Evolutionary conservation across 176 grass and related monocot species (phyloP).

Genomic region (Panicum miliaceum): DNA sequence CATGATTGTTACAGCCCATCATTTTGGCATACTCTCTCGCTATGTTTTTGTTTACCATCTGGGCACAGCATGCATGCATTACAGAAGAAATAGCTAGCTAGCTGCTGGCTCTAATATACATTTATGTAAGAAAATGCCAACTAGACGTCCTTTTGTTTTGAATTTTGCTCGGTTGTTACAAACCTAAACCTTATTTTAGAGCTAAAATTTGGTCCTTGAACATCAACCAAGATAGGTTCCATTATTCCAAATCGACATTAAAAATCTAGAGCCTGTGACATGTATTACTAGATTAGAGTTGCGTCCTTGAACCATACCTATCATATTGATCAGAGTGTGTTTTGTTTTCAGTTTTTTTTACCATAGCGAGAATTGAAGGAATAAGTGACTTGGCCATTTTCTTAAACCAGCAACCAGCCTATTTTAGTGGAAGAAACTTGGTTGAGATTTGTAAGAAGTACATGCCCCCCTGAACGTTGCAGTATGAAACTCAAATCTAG

Average conservation of each 20-base stretch:
- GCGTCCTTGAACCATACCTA: background rate
- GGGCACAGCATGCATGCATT: background rate
- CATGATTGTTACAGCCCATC: slow-evolving; percentile 43
- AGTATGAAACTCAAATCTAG: background rate
- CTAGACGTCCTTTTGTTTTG: too few relatives aligned
- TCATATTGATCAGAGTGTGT: background rate
- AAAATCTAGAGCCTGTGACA: too few relatives aligned
- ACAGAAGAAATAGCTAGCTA: background rate
- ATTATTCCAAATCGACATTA: too few relatives aligned
- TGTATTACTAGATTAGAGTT: too few relatives aligned
- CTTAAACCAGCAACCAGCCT: background rate
- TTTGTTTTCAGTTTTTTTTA: background rate
- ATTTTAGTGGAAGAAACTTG: background rate
- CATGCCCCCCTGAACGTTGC: background rate
- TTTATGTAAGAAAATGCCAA: too few relatives aligned
- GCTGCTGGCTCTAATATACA: too few relatives aligned
- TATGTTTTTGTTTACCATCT: background rate
- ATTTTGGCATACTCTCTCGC: slow-evolving; percentile 49
- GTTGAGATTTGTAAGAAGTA: background rate
- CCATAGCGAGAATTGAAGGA: background rate
- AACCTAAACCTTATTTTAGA: too few relatives aligned
- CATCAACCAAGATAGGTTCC: too few relatives aligned
- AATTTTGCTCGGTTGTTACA: too few relatives aligned
- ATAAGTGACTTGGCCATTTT: background rate
- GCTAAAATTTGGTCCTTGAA: too few relatives aligned